phyloP scores from a whole-genome alignment of 768 basidiomycete genomes.

The Suillus lakei region DNA sequence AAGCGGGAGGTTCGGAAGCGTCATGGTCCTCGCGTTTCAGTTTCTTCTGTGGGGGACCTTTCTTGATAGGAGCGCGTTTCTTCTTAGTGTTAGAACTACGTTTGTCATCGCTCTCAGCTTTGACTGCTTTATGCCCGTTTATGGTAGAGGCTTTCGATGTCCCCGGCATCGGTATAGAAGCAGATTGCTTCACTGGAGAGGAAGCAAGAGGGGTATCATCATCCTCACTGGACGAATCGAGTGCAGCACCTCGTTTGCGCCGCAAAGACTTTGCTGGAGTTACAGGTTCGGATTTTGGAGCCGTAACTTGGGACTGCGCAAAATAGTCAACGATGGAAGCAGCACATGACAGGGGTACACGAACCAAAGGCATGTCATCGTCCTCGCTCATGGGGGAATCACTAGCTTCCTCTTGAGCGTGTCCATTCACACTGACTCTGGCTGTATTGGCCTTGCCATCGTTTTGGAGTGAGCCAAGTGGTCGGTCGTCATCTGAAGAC shows the following conservation, averaged over 20 bases:
- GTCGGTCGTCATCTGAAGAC: slow-evolving; percentile 64
- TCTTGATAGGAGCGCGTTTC: slow-evolving; percentile 46
- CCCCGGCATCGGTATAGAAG: slow-evolving; percentile 46
- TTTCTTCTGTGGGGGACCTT: slow-evolving; percentile 69
- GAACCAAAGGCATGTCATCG: slow-evolving; percentile 73
- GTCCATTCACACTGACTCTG: slow-evolving; percentile 47
- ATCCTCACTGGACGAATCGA: slow-evolving; percentile 65
- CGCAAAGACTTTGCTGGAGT: slow-evolving; percentile 32
- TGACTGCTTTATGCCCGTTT: slow-evolving; percentile 45
- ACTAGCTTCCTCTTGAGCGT: slow-evolving; percentile 41
- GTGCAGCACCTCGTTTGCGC: slow-evolving; percentile 60
- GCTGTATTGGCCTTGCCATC: slow-evolving; percentile 47
- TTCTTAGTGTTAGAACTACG: slow-evolving; percentile 51
- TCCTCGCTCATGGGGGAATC: slow-evolving; percentile 67
- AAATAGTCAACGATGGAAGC: slow-evolving; percentile 30
- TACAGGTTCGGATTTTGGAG: slow-evolving; percentile 38
- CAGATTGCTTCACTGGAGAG: slow-evolving; percentile 64
- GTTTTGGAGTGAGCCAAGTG: slow-evolving; percentile 46
- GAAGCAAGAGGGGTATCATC: slow-evolving; percentile 69
- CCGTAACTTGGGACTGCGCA: slow-evolving; percentile 58
- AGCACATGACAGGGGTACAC: slow-evolving; percentile 26
- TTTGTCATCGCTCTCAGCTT: slow-evolving; percentile 44
- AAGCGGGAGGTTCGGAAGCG: slow-evolving; percentile 26
- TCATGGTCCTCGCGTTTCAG: slow-evolving; percentile 52
- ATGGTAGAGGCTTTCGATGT: slow-evolving; percentile 40